phyloP scores from a whole-genome alignment of 148 eudicot genomes.

The Simmondsia chinensis region DNA sequence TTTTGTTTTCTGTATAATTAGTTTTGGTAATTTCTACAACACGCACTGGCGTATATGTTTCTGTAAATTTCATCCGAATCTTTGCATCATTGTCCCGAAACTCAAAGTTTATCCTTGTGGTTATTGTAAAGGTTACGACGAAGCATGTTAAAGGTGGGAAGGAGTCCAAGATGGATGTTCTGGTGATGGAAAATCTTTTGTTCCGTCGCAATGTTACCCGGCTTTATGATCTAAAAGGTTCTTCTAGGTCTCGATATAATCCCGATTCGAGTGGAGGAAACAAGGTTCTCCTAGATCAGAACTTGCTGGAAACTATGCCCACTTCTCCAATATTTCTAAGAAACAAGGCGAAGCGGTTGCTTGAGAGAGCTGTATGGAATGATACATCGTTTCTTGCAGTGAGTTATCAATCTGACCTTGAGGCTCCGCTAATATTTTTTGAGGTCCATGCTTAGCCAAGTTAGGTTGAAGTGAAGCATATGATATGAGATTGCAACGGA shows the following conservation, averaged over 20 bases:
- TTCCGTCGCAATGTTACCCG: slow-evolving; percentile 43
- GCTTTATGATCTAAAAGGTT: slow-evolving; percentile 77
- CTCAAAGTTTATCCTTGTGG: neutral
- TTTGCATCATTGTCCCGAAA: neutral
- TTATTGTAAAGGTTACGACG: slow-evolving; percentile 47
- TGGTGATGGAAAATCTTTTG: slow-evolving; percentile 79
- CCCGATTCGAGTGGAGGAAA: slow-evolving; percentile 61
- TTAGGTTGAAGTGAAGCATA: no score
- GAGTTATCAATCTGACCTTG: no score
- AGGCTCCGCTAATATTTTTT: no score
- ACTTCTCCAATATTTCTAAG: slow-evolving; percentile 76
- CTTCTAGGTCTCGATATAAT: slow-evolving; percentile 69
- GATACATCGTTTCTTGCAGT: no score
- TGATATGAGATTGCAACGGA: no score
- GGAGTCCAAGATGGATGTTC: slow-evolving; percentile 62
- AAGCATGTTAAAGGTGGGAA: slow-evolving; percentile 72
- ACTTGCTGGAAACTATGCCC: slow-evolving; percentile 72
- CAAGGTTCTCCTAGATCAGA: slow-evolving; percentile 71
- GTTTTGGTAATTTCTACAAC: no score
- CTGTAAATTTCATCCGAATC: no score
- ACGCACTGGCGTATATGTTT: no score
- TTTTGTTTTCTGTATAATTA: no score
- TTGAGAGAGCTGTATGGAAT: slow-evolving; percentile 84
- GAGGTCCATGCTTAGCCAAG: no score
- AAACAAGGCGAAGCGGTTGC: slow-evolving; percentile 57